Conservation (phyloP, 1,284 basidiomycete genomes). For the Nidula niveotomentosa region DNA sequence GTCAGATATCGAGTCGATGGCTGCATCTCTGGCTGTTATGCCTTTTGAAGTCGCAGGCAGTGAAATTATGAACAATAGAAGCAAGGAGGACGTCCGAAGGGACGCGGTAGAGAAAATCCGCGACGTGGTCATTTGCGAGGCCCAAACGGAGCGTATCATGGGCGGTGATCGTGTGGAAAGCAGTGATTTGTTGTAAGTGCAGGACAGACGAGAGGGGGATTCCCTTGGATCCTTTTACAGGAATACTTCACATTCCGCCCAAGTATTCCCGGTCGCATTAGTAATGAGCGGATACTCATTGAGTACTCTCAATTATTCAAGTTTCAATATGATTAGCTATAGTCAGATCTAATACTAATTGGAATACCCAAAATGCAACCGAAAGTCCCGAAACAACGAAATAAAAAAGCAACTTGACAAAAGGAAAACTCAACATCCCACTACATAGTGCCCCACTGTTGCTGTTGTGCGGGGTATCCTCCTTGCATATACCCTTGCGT, state of each 20-base stretch:
- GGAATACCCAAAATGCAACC: too few relatives aligned
- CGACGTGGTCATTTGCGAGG: constrained; percentile 47
- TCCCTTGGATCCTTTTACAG: too few relatives aligned
- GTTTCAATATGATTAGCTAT: too few relatives aligned
- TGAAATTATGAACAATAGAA: background rate
- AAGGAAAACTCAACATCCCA: background rate
- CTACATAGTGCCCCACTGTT: constrained; percentile 32
- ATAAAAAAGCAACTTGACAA: too few relatives aligned
- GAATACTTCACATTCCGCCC: too few relatives aligned
- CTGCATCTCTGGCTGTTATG: constrained; percentile 1
- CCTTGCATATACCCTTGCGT: constrained; percentile 17
- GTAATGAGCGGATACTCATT: too few relatives aligned
- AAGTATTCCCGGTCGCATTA: too few relatives aligned
- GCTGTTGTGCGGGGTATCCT: constrained; percentile 15
- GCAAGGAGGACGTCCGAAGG: constrained; percentile 20
- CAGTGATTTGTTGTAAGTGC: too few relatives aligned
- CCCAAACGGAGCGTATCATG: constrained; percentile 49
- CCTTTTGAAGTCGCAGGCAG: background rate
- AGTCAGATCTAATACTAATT: too few relatives aligned
- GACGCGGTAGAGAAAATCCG: constrained; percentile 27
- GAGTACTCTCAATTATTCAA: too few relatives aligned
- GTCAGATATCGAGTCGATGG: constrained; percentile 23
- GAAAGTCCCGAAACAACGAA: too few relatives aligned
- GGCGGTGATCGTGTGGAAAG: constrained; percentile 46
- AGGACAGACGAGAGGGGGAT: too few relatives aligned